Evolutionary conservation across 306 rosid species (phyloP), one percentile per base, ranked within the genome.

Genomic region (Cucumis hystrix): DNA sequence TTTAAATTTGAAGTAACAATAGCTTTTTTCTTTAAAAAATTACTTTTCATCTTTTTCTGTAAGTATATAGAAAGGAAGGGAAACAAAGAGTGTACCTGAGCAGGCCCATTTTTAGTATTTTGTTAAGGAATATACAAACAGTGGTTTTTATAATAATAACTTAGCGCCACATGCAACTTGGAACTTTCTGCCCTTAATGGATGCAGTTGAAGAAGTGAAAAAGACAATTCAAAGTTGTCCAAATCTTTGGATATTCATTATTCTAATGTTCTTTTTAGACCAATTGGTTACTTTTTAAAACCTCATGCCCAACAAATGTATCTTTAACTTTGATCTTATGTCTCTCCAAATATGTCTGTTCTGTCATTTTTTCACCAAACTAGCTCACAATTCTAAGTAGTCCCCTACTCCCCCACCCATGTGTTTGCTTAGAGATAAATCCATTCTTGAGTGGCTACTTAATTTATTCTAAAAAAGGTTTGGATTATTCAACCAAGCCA

Each of bases 321-420:
- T 75, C 79, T 75, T 59, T 58, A 37, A 37, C 56, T 75, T 39
- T 57, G 79, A 75, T 75, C 79, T 75, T 39, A 39, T 51, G 57
- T 54, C 77, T 35, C 54, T 59, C 40, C 43, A 80, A 28, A 60
- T 37, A 40, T 72, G 75, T 43, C 17, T 69, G 13, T 28, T 47
- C 76, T 52, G 62, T 73, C 77, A 52, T 54, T 73, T 54, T 49
- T 52, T 73, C 63, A 54, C 76, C 76, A 51, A 45, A 47, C 60
- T 72, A 73, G 77, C 77, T 54, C 77, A 73, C 18, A 73, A 33
- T 73, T 54, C 77, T 54, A 73, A 73, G 63, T 73, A 72, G 63
- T 49, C 59, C 58, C 58, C 41, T 14, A 71, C 5, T n/a, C 40
- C 58, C 61, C 45, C 43, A 72, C 76, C 76, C 63, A 30, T 73